Evolutionary conservation across 1,139 yeast genomes (phyloP), one percentile per base, ranked within the genome.

Genomic region (Yamadazyma dendronema): DNA sequence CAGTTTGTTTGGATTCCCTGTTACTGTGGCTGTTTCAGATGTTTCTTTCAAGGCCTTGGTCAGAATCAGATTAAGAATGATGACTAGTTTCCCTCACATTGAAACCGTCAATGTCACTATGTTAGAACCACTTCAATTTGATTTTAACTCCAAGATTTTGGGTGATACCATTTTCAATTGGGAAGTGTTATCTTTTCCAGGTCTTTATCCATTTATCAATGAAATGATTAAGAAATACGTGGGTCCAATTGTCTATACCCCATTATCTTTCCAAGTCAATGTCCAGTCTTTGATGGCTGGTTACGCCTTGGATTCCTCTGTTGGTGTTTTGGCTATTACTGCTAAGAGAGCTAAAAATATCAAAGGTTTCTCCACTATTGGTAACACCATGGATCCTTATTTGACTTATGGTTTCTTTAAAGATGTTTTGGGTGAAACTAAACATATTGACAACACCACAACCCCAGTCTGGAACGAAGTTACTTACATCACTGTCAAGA

Each of bases 281-380:
- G 76, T 92, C 34, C 96, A 94, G 57, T 97, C 89, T 63, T 70
- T 92, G 56, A 65, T 92, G 52, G 84, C 95, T 17, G 96, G 97
- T 54, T 79, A 87, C 40, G 83, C 86, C 30, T 65, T 80, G 40
- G 84, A 83, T 52, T 79, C 94, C 17, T 84, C 97, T 9, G 74
- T 88, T 50, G 98, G 98, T 64, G 87, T 92, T 19, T 65, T 90
- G 48, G 83, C 83, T 32, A 65, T 92, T 36, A 79, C 75, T 26
- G 71, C 84, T 26, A 79, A 79, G 51, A 67, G 75, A 32, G 97
- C 95, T 17, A 72, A 72, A 46, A 78, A 75, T 30, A 67, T 92
- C 53, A 79, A 76, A 54, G 85, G 87, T 32, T 79, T 84, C 46
- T 81, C 79, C 40, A 67, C 84, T 34, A 55, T 77, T 47, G 90